Evolutionary conservation across 768 basidiomycete genomes (phyloP).

Genomic region (Crassisporium funariophilum): DNA sequence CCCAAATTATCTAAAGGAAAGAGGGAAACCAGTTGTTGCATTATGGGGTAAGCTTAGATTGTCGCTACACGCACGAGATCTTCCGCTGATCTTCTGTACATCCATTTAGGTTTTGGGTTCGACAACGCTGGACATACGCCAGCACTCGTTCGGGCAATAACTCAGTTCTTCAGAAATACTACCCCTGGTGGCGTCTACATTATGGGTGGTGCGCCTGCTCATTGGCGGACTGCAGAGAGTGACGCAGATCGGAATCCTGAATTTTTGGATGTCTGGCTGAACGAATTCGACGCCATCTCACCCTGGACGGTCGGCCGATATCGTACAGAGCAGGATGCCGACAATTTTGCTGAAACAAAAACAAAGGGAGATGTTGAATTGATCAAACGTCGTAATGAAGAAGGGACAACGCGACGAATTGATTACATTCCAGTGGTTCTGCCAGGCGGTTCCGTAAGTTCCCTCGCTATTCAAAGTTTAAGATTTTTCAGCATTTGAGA

Average conservation of each 20-base stretch:
- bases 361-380: constrained; percentile 67
- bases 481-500: background rate
- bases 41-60: constrained; percentile 58
- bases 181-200: constrained; percentile 78
- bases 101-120: constrained; percentile 66
- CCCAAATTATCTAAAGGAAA: constrained; percentile 73
- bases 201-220: constrained; percentile 67
- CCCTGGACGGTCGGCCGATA: constrained; percentile 86
- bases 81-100: constrained; percentile 2
- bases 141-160: constrained; percentile 53
- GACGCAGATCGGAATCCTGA: constrained; percentile 72
- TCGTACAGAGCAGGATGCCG: constrained; percentile 58
- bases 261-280: constrained; percentile 70
- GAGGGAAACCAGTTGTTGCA: constrained; percentile 68
- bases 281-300: constrained; percentile 78
- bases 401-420: constrained; percentile 48
- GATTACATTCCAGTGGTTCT: constrained; percentile 86
- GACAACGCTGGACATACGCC: constrained; percentile 63
- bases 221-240: constrained; percentile 72
- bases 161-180: constrained; percentile 56
- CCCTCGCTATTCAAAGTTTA: constrained; percentile 3
- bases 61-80: constrained; percentile 1
- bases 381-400: constrained; percentile 51
- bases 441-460: constrained; percentile 79
- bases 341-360: constrained; percentile 60